These are phyloP conservation scores for Logfia minima DNA, from an alignment of 129 eudicot genomes.

Conservation along the genomic window DNA sequence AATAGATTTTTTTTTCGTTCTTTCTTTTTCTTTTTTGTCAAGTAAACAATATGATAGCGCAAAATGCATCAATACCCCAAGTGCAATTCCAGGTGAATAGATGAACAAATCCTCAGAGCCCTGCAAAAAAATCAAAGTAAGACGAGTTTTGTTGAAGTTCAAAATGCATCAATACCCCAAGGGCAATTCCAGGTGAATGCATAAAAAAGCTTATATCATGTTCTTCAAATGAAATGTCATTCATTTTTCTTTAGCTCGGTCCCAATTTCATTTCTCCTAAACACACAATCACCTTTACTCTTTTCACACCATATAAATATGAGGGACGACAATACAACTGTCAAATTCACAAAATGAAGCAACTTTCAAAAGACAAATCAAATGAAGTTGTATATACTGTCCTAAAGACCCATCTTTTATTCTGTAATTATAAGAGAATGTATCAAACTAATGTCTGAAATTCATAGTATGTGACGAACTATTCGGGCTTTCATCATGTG, in stretches of 20 bases:
- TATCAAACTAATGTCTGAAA: no score
- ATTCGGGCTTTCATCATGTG: no score
- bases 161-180: not conserved
- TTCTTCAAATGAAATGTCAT: not conserved
- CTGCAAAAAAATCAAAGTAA: constrained; percentile 34
- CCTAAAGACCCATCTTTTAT: not conserved
- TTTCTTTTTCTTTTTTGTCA: not conserved
- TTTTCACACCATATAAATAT: not conserved
- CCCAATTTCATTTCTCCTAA: no score
- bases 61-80: constrained; percentile 5
- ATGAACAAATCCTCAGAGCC: constrained; percentile 30
- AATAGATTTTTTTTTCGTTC: not conserved
- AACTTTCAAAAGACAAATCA: not conserved
- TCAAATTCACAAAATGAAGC: not conserved
- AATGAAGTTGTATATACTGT: no score
- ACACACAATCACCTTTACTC: no score
- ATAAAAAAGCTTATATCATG: not conserved
- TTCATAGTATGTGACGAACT: no score
- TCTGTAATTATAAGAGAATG: no score
- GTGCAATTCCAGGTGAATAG: constrained; percentile 17
- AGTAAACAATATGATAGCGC: constrained; percentile 9
- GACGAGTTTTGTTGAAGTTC: constrained; percentile 9
- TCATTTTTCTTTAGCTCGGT: not conserved
- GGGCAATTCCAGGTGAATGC: constrained; percentile 23
- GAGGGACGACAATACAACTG: not conserved